Evolutionary conservation across 306 rosid species (phyloP).

Genomic region (Glycyrrhiza uralensis): DNA sequence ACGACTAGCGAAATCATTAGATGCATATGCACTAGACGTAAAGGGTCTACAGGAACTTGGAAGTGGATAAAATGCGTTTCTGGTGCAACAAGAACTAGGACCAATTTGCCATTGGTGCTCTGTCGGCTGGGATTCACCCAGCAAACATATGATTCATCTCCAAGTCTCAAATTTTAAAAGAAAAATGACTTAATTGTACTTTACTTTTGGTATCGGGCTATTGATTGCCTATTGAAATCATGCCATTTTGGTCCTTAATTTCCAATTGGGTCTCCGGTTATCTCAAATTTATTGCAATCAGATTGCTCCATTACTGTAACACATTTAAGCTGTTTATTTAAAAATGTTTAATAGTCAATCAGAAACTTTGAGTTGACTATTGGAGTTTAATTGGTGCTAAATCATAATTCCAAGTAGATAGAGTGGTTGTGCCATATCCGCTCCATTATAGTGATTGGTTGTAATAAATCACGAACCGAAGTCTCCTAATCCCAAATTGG

Average conservation of each 20-base stretch:
- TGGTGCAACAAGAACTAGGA: neutral
- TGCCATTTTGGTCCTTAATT: too few species aligned
- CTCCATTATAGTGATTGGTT: neutral
- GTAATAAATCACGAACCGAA: neutral
- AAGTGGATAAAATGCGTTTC: neutral
- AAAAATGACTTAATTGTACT: too few species aligned
- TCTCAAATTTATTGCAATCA: too few species aligned
- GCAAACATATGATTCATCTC: neutral
- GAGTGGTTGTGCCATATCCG: neutral
- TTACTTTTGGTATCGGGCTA: too few species aligned
- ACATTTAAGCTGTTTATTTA: too few species aligned
- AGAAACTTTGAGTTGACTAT: too few species aligned
- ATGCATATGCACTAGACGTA: neutral
- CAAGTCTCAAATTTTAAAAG: neutral
- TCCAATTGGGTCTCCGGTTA: too few species aligned
- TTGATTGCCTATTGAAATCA: too few species aligned
- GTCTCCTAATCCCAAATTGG: neutral
- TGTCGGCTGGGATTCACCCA: neutral
- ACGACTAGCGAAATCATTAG: constrained; percentile 18
- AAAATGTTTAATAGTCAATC: too few species aligned
- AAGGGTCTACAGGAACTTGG: neutral
- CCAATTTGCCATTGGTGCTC: neutral
- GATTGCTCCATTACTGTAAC: too few species aligned
- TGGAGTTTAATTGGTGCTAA: too few species aligned
- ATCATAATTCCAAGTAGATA: too few species aligned